These are phyloP conservation scores for Ophiostoma piceae DNA, from an alignment of 2,329 filamentous ascomycete genomes.

Conservation along the genomic window DNA sequence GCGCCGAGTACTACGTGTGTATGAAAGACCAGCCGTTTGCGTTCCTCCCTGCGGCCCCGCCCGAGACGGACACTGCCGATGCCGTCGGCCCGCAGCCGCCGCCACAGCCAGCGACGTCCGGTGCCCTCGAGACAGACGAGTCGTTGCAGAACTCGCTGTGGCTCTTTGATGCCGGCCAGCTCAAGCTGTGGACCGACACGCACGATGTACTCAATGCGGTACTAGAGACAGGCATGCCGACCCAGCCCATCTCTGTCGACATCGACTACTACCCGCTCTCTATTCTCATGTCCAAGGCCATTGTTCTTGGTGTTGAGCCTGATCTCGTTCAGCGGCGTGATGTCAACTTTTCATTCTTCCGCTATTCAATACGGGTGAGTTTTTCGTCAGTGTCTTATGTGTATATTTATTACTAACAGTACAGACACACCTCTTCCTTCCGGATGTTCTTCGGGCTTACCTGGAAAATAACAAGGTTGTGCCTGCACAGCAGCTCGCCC, in stretches of 20 bases:
- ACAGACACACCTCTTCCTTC: constrained; percentile 87
- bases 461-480: constrained; percentile 70
- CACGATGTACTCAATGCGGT: constrained; percentile 73
- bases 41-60: constrained; percentile 12
- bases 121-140: constrained; percentile 31
- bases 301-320: constrained; percentile 83
- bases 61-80: constrained; percentile 9
- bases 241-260: constrained; percentile 67
- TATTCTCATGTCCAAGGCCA: constrained; percentile 79
- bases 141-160: constrained; percentile 81
- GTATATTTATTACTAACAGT: not conserved
- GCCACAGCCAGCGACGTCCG: not conserved
- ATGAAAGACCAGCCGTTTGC: constrained; percentile 74
- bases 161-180: constrained; percentile 83
- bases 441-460: constrained; percentile 76
- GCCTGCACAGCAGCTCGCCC: constrained; percentile 74
- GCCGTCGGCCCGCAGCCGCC: constrained; percentile 6
- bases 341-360: constrained; percentile 82
- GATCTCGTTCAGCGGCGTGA: constrained; percentile 92
- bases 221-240: constrained; percentile 60
- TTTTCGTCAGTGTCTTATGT: not conserved
- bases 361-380: constrained; percentile 78
- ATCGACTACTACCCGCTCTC: constrained; percentile 96
- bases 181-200: constrained; percentile 85
- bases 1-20: constrained; percentile 89